Base-by-base conservation (phyloP, 2,329 filamentous ascomycete species). In the Monosporascus ibericus region DNA sequence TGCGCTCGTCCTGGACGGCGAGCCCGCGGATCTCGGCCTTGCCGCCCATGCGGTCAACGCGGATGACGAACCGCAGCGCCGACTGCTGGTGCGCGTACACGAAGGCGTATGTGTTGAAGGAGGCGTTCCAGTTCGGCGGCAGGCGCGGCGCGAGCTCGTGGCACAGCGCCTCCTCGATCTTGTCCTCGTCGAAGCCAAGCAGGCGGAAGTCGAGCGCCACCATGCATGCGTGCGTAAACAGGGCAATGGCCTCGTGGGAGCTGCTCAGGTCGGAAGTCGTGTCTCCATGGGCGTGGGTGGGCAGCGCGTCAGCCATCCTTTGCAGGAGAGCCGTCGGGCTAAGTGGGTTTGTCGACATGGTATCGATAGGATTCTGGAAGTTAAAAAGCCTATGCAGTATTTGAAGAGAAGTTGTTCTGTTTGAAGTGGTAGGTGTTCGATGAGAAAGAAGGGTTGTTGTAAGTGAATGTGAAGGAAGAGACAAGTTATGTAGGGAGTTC, bases 21-120 rank as follows among this genome's bases (percentile, higher is more conserved):
- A 95, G 76, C 3, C 86, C 92, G 62, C 90, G 84, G 39, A 96
- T 77, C 55, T 96, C 85, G n/a, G 88, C 86, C 65, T 92, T 95
- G 61, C 79, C 79, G 44, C 92, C 91, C 62, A 96, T 79, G 50
- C 90, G 82, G 68, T 87, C 90, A 56, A 95, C 73, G 66, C 91
- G 92, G 60, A 96, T 69, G 27, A 96, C 77, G 65, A 88, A 96
- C 54, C 86, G 82, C 81, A 92, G 89, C 17, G 90, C 85, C 0
- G 90, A 95, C 67, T 95, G 89, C 24, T 82, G 77, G 69, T 96
- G 92, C 3, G 84, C 83, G 73, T 97, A 97, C 57, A 91, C 83
- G 70, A 97, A 96, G 52, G 86, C 82, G 66, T 90, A 87, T 15
- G 85, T 84, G 55, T 82, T 82, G 53, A 80, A 79, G 20, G 81